Evolutionary conservation across 441 rosid genomes (phyloP).

Genomic region (Gossypium trilobum): DNA sequence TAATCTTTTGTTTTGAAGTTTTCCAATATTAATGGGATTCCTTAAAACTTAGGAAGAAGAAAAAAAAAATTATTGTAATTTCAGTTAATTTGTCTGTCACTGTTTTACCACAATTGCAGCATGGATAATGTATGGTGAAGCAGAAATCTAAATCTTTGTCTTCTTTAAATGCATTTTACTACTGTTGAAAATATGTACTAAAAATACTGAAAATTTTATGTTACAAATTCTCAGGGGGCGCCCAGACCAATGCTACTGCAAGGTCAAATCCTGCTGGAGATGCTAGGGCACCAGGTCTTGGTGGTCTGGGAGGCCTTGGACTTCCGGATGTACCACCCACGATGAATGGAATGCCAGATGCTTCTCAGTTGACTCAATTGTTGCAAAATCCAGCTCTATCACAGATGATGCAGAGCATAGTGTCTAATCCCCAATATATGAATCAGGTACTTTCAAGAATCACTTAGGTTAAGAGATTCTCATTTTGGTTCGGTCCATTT

Average conservation of each 20-base stretch:
- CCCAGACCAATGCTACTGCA: slow-evolving; percentile 32
- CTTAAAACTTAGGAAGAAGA: neutral
- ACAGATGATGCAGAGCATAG: slow-evolving; percentile 51
- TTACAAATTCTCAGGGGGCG: slow-evolving; percentile 29
- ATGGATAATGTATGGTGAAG: neutral
- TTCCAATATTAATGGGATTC: slow-evolving; percentile 1
- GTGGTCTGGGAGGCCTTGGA: slow-evolving; percentile 39
- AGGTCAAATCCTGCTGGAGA: slow-evolving; percentile 34
- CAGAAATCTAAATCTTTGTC: neutral
- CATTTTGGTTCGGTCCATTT: slow-evolving; percentile 12
- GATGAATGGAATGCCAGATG: slow-evolving; percentile 40
- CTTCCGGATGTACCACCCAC: slow-evolving; percentile 35
- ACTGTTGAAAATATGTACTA: neutral
- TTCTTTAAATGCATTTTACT: neutral
- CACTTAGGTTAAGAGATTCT: neutral
- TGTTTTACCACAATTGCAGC: neutral
- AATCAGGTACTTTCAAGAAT: slow-evolving; percentile 41
- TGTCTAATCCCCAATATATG: slow-evolving; percentile 56
- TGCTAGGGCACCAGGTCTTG: slow-evolving; percentile 33
- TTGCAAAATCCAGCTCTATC: slow-evolving; percentile 58
- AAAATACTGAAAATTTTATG: neutral
- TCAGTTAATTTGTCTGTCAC: neutral
- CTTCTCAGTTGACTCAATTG: slow-evolving; percentile 41
- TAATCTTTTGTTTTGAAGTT: neutral
- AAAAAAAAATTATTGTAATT: neutral